Evolutionary conservation across 2,329 filamentous ascomycete species (phyloP), one percentile per base, ranked within the genome.

Genomic region (Aspergillus sp.): DNA sequence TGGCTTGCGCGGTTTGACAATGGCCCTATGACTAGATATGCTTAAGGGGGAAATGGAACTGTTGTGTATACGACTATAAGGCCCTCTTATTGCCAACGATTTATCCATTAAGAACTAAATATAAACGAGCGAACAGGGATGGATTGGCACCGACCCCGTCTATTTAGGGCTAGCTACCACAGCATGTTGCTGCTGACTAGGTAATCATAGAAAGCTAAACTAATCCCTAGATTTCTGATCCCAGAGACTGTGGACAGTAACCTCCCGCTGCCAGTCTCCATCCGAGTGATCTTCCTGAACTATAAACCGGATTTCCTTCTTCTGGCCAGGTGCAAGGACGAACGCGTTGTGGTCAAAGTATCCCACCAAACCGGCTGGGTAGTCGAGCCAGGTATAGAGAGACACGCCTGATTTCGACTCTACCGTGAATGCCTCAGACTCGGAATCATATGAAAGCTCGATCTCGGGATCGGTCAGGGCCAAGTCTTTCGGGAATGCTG

Each of bases 271-370:
- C 80, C 82, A 83, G 11, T 66, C 66, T 1, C 77, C 78, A 5
- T 65, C 62, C 1, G 73, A 78, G n/a, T 64, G 72, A 70, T 79
- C 80, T 37, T 71, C 78, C 60, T 80, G 75, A 1, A 82, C 70
- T 13, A 66, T 76, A 59, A 81, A 84, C 0, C 69, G 69, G 5
- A 85, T 64, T 50, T 75, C 70, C 63, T 74, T 79, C 48, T 70
- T 73, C 66, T 80, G 72, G 0, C 79, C 80, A 20, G 74, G 73
- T 42, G 72, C 61, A 34, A 86, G 64, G 66, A 80, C 77, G 59
- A 86, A 85, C 0, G 76, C 77, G 65, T 86, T 85, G 1, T 77
- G 72, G 6, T 83, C 78, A 58, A 85, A 86, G 34, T 77, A 76
- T 0, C 82, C 73, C 9, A 84, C 75, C 1, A 76, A 72, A 0